Evolutionary conservation across 441 rosid species (phyloP).

Genomic region (Gossypium schwendimanii): DNA sequence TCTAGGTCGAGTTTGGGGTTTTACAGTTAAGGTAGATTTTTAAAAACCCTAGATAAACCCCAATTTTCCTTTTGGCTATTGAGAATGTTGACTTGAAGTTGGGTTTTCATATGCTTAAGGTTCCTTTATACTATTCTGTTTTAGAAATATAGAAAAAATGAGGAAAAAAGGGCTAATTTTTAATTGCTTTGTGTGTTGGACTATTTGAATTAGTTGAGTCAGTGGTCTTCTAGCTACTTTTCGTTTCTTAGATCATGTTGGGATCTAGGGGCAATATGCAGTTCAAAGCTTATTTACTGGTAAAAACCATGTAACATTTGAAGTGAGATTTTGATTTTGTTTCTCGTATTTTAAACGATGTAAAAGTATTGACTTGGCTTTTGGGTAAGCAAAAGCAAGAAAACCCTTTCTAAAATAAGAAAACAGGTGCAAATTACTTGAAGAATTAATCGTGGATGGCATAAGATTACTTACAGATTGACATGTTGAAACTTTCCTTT

Average conservation of each 20-base stretch:
- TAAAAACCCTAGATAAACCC: constrained; percentile 37
- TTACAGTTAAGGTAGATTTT: background rate
- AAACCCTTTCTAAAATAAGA: no score
- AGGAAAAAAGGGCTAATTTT: background rate
- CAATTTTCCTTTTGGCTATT: background rate
- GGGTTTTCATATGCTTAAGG: background rate
- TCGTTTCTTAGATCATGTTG: background rate
- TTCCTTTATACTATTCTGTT: background rate
- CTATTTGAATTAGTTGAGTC: background rate
- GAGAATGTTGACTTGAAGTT: background rate
- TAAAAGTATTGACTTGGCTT: background rate
- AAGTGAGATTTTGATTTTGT: background rate
- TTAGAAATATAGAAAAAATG: no score
- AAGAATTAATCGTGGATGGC: no score
- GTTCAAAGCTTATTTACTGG: background rate
- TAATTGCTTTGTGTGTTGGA: background rate
- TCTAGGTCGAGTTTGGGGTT: no score
- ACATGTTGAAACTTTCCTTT: no score
- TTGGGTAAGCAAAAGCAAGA: background rate
- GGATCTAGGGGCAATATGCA: background rate
- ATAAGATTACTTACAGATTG: no score
- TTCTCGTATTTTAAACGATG: background rate
- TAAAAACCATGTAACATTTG: background rate
- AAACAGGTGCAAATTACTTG: no score
- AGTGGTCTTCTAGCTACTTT: constrained; percentile 2